Evolutionary conservation across 2,329 filamentous ascomycete genomes (phyloP), one percentile per base, ranked within the genome.

Genomic region (Aureobasidium zeae): DNA sequence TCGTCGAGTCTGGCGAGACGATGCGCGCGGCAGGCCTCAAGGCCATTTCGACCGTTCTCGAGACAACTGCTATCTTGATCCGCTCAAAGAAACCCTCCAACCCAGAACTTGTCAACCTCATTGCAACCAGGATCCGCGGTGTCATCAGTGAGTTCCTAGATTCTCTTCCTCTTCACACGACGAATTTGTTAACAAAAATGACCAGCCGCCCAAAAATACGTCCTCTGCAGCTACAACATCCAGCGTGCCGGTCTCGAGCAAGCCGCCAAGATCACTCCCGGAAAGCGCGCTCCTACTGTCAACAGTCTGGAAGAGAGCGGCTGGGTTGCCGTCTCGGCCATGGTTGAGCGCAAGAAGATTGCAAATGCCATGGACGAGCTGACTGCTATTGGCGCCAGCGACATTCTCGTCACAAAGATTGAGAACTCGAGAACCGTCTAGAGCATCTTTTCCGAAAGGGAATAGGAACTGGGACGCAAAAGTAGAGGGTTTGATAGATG

Each of bases 1-100:
- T 98, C 46, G 91, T 98, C 59, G 89, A 98, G 71, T 96, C 91
- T 15, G 91, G 91, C 45, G 89, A 96, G 66, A 98, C 91, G 0
- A 98, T 98, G 91, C 83, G 85, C 58, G 91, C 89, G 15, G 89
- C 89, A 31, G 91, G 91, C 17, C 74, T 98, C 38, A 88, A 87
- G 67, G 82, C 89, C 45, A 95, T 96, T 55, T 87, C 91, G 55
- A 98, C 91, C 2, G 87, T 98, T 19, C 75, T 95, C 39, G 80
- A 86, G 46, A 88, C 83, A 44, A 85, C 82, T 13, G 88, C 91
- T 22, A 82, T 95, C 35, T 75, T 98, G 47, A 88, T 98, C 71
- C 89, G 89, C 69, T 94, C 87, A 30, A 86, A 81, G 60, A 76
- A 79, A 46, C 81, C 88, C 4, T 84, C 82, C 49, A 85, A 94